Base-by-base conservation (phyloP, 2,329 filamentous ascomycete genomes). In the Clonostachys sp. region DNA sequence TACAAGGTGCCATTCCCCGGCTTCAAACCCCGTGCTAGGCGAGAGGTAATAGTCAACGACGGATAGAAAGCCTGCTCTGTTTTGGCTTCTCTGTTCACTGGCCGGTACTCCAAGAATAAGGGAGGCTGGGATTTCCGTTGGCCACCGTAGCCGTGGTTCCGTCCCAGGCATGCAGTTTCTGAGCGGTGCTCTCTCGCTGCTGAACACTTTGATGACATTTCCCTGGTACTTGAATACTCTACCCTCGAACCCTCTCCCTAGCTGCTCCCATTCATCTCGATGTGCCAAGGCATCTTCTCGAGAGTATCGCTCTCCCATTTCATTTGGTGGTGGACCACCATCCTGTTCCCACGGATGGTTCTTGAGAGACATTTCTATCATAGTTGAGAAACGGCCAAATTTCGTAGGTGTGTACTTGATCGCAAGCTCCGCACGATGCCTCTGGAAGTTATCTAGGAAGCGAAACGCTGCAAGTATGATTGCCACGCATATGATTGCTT, bases 151-250 rank as follows among this genome's bases (percentile, higher is more conserved):
- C 9, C 44, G 47, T 1, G 44, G 14, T 3, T 39, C 17, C 14
- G 9, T 12, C 2, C 43, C 52, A 1, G 55, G 54, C 12, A 65
- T 45, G 45, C 63, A 66, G 49, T 66, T 64, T 39, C 63, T 54
- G 43, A 64, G 56, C 8, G 63, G 63, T 13, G 55, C 58, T 18
- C 50, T 52, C 2, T 36, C 35, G 17, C 54, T 47, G 24, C 55
- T 53, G 49, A 60, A 66, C 16, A 58, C 52, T 45, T 65, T 66
- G 44, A 65, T 57, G 40, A 63, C 61, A 4, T 56, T 54, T 42
- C 50, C 45, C 35, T 57, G 55, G 48, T 59, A 60, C 6, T 49
- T 50, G 47, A 61, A 65, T 0, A 55, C 51, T 13, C 63, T 61
- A 12, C 62, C 63, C 16, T 65, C 62, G 13, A 52, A 60, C 3